These are phyloP conservation scores for Chamaecyparis obtusa DNA, from an alignment of 75 land plant genomes.

Conservation along the genomic window DNA sequence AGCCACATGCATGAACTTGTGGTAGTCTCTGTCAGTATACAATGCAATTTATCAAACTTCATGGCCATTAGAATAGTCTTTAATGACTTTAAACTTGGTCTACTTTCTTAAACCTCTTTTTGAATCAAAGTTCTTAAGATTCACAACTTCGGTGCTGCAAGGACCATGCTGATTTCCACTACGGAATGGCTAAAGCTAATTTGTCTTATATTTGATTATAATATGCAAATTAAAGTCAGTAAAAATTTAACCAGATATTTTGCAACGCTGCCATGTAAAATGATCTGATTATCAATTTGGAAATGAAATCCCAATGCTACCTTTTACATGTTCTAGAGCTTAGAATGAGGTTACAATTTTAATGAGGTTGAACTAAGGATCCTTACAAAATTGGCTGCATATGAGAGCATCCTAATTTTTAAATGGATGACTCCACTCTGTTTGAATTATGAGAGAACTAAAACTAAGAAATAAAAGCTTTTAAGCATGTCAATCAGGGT, in stretches of 20 bases:
- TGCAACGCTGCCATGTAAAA: background rate
- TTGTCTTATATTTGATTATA: background rate
- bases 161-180: background rate
- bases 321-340: background rate
- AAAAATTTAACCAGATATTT: background rate
- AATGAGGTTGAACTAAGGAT: background rate
- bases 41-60: background rate
- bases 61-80: background rate
- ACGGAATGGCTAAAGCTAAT: background rate
- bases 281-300: background rate
- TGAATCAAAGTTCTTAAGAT: background rate
- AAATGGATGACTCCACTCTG: background rate
- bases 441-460: background rate
- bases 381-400: background rate
- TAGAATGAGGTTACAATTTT: background rate
- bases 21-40: background rate
- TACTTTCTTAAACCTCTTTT: background rate
- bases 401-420: background rate
- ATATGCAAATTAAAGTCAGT: background rate
- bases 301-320: background rate
- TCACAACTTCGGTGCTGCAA: background rate
- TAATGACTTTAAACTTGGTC: background rate
- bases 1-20: background rate
- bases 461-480: background rate
- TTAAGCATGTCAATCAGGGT: background rate